Percentiles rank a stretch among this genome's conserved stretches.
These are phyloP conservation scores for Metschnikowia corniflorae DNA, from an alignment of 805 yeast genomes.

Conservation along the genomic window DNA sequence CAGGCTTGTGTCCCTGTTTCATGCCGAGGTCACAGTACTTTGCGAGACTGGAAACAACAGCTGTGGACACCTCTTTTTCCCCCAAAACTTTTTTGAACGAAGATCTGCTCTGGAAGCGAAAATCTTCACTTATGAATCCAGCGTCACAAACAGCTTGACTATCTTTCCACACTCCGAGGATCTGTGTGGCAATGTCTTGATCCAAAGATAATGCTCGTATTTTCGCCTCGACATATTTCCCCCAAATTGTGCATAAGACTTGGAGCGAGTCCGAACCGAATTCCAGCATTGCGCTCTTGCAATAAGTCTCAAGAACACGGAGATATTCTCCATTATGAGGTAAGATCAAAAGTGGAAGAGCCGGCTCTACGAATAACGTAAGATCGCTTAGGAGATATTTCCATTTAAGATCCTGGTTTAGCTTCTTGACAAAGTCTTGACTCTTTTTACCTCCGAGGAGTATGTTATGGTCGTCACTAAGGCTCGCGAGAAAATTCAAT, in stretches of 20 bases:
- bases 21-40: conserved; percentile 32
- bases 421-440: conserved; percentile 16
- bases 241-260: conserved; percentile 26
- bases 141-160: conserved; percentile 10
- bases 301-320: conserved; percentile 11
- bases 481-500: conserved; percentile 5
- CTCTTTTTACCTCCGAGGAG: conserved; percentile 12
- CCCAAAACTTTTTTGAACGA: conserved; percentile 23
- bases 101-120: conserved; percentile 31
- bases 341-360: no score
- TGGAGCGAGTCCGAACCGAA: conserved; percentile 21
- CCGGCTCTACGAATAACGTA: conserved; percentile 16
- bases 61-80: conserved; percentile 12
- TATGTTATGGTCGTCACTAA: conserved; percentile 13
- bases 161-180: conserved; percentile 17
- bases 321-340: conserved; percentile 1
- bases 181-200: conserved; percentile 7
- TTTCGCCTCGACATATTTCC: conserved; percentile 10
- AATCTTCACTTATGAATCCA: conserved; percentile 15
- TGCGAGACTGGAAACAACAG: conserved; percentile 24
- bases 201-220: not conserved
- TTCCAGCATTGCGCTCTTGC: conserved; percentile 18
- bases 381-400: conserved; percentile 27
- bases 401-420: conserved; percentile 29
- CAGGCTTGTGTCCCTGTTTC: conserved; percentile 17